phyloP scores from a whole-genome alignment of 2,329 filamentous ascomycete genomes.

The Aspergillus intermedius region DNA sequence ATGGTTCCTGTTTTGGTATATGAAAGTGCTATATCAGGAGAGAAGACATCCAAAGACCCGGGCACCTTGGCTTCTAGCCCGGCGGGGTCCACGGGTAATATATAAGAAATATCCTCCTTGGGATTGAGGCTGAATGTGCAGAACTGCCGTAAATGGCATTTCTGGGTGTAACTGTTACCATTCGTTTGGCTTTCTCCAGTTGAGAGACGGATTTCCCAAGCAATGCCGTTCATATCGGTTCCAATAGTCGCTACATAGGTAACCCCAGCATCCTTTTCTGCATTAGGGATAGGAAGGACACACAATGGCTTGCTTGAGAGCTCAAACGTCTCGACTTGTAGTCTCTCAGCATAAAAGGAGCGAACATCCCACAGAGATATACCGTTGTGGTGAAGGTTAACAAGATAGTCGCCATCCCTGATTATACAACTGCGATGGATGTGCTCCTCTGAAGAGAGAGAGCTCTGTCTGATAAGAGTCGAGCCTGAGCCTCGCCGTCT shows the following conservation, averaged over 20 bases:
- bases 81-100: constrained; percentile 80
- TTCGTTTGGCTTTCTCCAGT: constrained; percentile 21
- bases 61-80: constrained; percentile 65
- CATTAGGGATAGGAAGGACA: constrained; percentile 60
- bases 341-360: constrained; percentile 49
- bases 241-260: constrained; percentile 74
- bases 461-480: constrained; percentile 59
- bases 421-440: constrained; percentile 77
- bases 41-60: constrained; percentile 78
- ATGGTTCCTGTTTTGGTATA: constrained; percentile 70
- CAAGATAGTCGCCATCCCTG: constrained; percentile 68
- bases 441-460: constrained; percentile 60
- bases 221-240: constrained; percentile 68
- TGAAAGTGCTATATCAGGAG: constrained; percentile 77
- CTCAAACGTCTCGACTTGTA: constrained; percentile 55
- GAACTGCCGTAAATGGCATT: constrained; percentile 56
- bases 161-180: constrained; percentile 23
- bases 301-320: constrained; percentile 68
- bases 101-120: constrained; percentile 47
- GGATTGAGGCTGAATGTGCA: constrained; percentile 62
- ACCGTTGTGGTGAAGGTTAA: constrained; percentile 67
- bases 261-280: constrained; percentile 53
- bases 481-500: constrained; percentile 45
- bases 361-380: constrained; percentile 78
- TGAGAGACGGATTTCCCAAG: constrained; percentile 70